phyloP scores from a whole-genome alignment of 2,329 filamentous ascomycete genomes.

The Xylariaceae sp. region DNA sequence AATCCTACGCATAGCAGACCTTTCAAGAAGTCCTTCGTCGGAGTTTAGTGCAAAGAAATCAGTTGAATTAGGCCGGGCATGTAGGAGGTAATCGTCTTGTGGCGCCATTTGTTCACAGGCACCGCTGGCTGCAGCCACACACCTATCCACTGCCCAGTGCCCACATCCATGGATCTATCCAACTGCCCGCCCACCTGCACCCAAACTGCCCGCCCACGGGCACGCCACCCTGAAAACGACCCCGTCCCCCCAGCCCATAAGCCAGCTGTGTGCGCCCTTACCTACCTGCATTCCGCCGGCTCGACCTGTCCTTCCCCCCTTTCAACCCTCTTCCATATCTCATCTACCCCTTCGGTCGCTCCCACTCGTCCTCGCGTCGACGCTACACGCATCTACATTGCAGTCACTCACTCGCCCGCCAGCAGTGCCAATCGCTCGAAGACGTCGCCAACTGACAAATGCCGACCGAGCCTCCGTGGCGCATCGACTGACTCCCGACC shows the following conservation, averaged over 20 bases:
- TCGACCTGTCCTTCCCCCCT: conserved; percentile 7
- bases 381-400: conserved; percentile 11
- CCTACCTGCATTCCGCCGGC: conserved; percentile 19
- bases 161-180: not conserved
- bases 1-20: too few relatives aligned
- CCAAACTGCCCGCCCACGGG: conserved; percentile 7
- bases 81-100: too few relatives aligned
- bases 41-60: too few relatives aligned
- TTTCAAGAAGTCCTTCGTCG: too few relatives aligned
- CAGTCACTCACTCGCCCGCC: conserved; percentile 1
- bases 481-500: conserved; percentile 17
- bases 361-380: conserved; percentile 8
- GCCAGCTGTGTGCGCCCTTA: not conserved
- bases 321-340: conserved; percentile 6
- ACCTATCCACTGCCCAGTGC: too few relatives aligned
- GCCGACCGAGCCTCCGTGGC: conserved; percentile 19
- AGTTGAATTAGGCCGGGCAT: too few relatives aligned
- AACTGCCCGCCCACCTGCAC: not conserved
- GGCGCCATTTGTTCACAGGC: too few relatives aligned
- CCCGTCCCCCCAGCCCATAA: too few relatives aligned
- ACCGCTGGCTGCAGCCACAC: too few relatives aligned
- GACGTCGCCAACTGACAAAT: conserved; percentile 7
- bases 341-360: conserved; percentile 8
- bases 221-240: not conserved
- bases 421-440: not conserved